A percentile compares a stretch with the other conserved stretches of the same genome.
These are phyloP conservation scores for Salix arbutifolia DNA, from an alignment of 345 rosid species.

Conservation along the genomic window DNA sequence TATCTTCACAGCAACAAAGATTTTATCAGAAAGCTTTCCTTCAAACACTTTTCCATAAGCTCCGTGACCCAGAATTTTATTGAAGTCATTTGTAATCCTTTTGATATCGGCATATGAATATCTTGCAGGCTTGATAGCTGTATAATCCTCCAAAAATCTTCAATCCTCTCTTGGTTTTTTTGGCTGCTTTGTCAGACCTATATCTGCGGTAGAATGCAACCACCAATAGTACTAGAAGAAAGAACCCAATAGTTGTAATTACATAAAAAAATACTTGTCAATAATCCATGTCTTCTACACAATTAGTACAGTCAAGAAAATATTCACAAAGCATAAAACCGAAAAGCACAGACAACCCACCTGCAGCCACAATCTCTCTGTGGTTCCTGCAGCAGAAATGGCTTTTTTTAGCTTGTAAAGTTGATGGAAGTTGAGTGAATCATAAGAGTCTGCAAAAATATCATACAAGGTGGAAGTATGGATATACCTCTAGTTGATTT, in stretches of 20 bases:
- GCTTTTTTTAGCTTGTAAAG: too few relatives aligned
- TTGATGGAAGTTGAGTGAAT: too few relatives aligned
- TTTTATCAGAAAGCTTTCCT: constrained; percentile 20
- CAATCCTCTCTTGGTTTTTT: constrained; percentile 6
- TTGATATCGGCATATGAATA: constrained; percentile 15
- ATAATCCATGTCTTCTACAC: not conserved
- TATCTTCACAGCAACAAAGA: constrained; percentile 25
- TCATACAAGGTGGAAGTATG: too few relatives aligned
- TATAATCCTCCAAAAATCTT: constrained; percentile 23
- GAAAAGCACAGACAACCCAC: not conserved
- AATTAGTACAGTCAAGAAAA: not conserved
- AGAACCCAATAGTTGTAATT: not conserved
- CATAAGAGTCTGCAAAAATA: too few relatives aligned
- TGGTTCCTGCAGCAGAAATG: not conserved
- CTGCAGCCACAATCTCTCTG: not conserved
- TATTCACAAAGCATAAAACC: not conserved
- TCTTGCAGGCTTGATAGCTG: constrained; percentile 21
- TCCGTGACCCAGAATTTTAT: constrained; percentile 16
- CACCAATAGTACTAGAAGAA: not conserved
- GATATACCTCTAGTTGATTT: not conserved
- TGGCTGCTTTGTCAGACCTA: not conserved
- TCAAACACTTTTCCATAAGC: constrained; percentile 20
- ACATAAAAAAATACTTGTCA: not conserved
- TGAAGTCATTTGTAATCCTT: constrained; percentile 20
- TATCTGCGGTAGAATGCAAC: not conserved